A percentile compares a stretch with the other conserved stretches of the same genome.
Evolutionary conservation across 208 protist species (phyloP).

Genomic region (Wallacemonas sp.): DNA sequence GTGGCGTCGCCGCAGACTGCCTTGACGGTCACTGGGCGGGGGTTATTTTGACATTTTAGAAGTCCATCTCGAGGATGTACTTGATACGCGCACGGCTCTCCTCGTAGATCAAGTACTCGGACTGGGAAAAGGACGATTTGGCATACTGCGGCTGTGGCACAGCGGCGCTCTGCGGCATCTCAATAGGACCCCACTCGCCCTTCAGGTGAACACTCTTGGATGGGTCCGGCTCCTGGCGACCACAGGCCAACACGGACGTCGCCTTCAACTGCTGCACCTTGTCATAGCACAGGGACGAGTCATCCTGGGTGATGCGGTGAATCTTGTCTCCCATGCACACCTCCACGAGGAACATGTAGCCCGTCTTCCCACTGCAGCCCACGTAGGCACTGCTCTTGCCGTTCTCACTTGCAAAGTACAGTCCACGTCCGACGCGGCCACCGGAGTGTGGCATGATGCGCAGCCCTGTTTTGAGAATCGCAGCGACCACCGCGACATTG

Average conservation of each 20-base stretch:
- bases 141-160: slow-evolving; percentile 12
- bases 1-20: background rate
- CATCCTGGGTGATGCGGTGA: slow-evolving; percentile 17
- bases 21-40: too few species aligned
- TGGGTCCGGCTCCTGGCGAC: slow-evolving; percentile 11
- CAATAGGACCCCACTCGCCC: slow-evolving; percentile 12
- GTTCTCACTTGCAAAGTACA: slow-evolving; percentile 33
- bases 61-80: slow-evolving; percentile 25
- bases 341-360: slow-evolving; percentile 26
- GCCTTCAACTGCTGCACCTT: slow-evolving; percentile 17
- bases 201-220: slow-evolving; percentile 6
- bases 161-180: slow-evolving; percentile 13
- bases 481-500: slow-evolving; percentile 22
- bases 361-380: slow-evolving; percentile 6
- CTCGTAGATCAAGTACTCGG: slow-evolving; percentile 27
- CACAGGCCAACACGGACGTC: slow-evolving; percentile 13
- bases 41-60: too few species aligned
- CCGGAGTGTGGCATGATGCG: slow-evolving; percentile 29
- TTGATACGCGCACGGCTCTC: slow-evolving; percentile 23
- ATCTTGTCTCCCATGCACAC: slow-evolving; percentile 26
- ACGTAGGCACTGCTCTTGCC: slow-evolving; percentile 24
- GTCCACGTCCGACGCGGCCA: slow-evolving; percentile 17
- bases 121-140: slow-evolving; percentile 15
- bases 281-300: slow-evolving; percentile 10
- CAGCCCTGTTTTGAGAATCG: slow-evolving; percentile 26